Evolutionary conservation across 2,329 filamentous ascomycete species (phyloP), one percentile per base, ranked within the genome.

Genomic region (Diaporthe humulicola): DNA sequence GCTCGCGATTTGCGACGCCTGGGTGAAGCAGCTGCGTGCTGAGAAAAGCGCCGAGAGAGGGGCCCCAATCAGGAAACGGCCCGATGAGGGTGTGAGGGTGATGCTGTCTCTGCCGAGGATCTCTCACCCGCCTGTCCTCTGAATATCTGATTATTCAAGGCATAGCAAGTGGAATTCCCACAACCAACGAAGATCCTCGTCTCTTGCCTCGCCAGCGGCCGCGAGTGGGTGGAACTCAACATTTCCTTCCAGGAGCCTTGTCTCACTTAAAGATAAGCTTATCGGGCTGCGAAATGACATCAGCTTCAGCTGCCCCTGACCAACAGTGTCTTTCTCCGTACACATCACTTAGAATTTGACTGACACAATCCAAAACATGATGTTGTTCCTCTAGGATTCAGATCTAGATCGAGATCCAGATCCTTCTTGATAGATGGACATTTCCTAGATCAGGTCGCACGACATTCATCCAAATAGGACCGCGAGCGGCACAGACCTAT

Each of bases 281-380:
- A 72, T 64, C 57, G 64, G 4, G 14, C 54, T 19, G 15, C 33
- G n/a, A 58, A 45, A 61, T 72, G 70, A 72, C 70, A 72, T 64
- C 70, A 72, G 70, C 64, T 28, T 54, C 30, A 40, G 64, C 45
- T 48, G 6, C 64, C 45, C 42, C 64, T 52, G 45, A 15, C 64
- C 30, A 15, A 52, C 64, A 14, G 36, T 28, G 5, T 42, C 3
- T 28, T 4, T 28, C 40, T n/a, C 19, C 9, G 1, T 40, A 42
- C 6, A 14, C 36, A 42, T 17, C 22, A n/a, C 2, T 36, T 9
- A 9, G 33, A 42, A 60, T 28, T 28, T 22, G 28, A 8, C 30
- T 5, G 3, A 33, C 36, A 17, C 12, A 3, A 50, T 14, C 25
- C 12, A 42, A 38, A 40, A 25, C 7, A 28, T 19, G 5, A 61